Base-by-base conservation (phyloP, 495 filamentous ascomycete species). In the Cercophora sp. region DNA sequence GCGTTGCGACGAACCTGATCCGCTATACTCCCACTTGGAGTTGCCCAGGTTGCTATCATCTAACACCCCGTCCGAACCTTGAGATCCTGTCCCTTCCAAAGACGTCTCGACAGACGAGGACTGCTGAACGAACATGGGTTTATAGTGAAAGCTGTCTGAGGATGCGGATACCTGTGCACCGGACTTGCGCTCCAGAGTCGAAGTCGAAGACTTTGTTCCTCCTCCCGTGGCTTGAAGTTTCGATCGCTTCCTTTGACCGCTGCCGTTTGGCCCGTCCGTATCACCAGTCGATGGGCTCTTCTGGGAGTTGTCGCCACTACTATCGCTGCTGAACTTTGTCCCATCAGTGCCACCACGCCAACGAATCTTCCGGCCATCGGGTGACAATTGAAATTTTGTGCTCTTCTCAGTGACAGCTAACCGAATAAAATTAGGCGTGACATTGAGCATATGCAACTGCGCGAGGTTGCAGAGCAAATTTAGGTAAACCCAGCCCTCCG, bases 381-480 rank as follows among this genome's bases (percentile, higher is more conserved):
- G 61, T 5, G 86, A 89, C 3, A 92, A 60, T 62, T 91, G 84
- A 43, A 92, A 79, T 58, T 82, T 85, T 20, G 72, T 65, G 64
- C 87, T 89, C 58, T 77, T 77, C 39, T 84, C 79, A 9, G 66
- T 62, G 10, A 92, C 73, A 11, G 88, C 85, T 34, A 78, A 75
- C 54, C 83, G 77, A 49, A 91, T 81, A 56, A 88, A 89, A 24
- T 83, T 80, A 2, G 80, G 72, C 0, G 87, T 89, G 20, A 91
- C 86, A 58, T 85, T 88, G 51, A 88, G 72, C 2, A 86, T 88
- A 61, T 89, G 86, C 18, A 92, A 71, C 66, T 91, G 87, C 2
- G 87, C 87, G 72, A 92, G 80, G 68, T 87, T 89, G 63, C 79
- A 83, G 24, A 92, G 75, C 15, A 92, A 70, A 57, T 90, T 91